Conservation (phyloP, 148 eudicot genomes). For the Spergularia bocconei region DNA sequence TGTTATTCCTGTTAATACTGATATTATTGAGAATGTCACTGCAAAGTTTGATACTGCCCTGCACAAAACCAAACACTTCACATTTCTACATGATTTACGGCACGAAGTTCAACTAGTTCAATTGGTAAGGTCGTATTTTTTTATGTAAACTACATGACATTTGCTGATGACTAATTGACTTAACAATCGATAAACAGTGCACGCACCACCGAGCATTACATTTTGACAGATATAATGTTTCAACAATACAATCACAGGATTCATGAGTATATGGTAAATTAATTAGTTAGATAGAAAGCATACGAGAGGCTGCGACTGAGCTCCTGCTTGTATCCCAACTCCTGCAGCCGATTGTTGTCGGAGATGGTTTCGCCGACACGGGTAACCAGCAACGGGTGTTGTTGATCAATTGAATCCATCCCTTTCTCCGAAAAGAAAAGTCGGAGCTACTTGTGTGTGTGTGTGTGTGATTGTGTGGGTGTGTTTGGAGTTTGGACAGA, state of each 20-base stretch:
- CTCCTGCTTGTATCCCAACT: conserved; percentile 71
- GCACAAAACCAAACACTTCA: conserved; percentile 9
- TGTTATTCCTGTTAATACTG: conserved; percentile 62
- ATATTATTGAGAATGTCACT: conserved; percentile 62
- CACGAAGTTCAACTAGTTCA: too few relatives aligned
- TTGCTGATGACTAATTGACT: too few relatives aligned
- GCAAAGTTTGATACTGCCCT: conserved; percentile 65
- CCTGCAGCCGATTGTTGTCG: conserved; percentile 40
- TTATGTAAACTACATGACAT: too few relatives aligned
- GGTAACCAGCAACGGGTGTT: conserved; percentile 12
- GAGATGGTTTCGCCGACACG: not conserved
- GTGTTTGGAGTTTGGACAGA: too few relatives aligned
- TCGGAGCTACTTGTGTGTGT: not conserved
- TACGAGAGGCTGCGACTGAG: conserved; percentile 71
- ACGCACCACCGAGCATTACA: too few relatives aligned
- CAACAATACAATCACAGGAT: too few relatives aligned
- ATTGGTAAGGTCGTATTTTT: too few relatives aligned
- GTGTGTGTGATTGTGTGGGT: too few relatives aligned
- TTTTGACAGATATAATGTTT: too few relatives aligned
- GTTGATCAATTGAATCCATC: conserved; percentile 14
- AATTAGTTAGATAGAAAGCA: not conserved
- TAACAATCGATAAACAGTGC: too few relatives aligned
- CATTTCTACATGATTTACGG: not conserved
- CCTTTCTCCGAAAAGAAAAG: not conserved
- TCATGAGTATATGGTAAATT: too few relatives aligned